Evolutionary conservation across 2,329 filamentous ascomycete species (phyloP).

Genomic region (Gaeumannomyces tritici): DNA sequence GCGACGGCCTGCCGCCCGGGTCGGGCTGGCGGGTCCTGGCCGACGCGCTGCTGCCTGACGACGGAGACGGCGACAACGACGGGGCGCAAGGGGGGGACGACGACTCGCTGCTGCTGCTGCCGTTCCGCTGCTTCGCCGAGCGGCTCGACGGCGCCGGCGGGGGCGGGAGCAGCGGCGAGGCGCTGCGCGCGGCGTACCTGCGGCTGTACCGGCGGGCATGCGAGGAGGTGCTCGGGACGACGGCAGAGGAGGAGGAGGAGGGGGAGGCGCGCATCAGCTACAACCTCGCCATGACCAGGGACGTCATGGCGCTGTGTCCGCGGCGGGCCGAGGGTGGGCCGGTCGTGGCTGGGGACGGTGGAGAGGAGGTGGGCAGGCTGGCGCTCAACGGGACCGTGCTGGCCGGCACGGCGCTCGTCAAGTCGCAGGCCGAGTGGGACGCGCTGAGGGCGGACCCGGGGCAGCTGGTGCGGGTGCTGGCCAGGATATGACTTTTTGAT

Average conservation of each 20-base stretch:
- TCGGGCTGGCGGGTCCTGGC: conserved; percentile 38
- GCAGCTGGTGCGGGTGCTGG: conserved; percentile 28
- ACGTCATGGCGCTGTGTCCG: conserved; percentile 43
- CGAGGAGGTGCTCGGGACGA: conserved; percentile 21
- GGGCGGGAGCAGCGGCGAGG: conserved; percentile 9
- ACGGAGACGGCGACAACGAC: fast-evolving
- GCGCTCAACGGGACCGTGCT: conserved; percentile 54
- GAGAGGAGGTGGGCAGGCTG: conserved; percentile 27
- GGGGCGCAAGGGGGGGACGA: too few species aligned
- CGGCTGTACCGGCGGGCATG: conserved; percentile 36
- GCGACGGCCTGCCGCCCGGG: conserved; percentile 31
- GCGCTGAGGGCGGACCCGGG: conserved; percentile 31
- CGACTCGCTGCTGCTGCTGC: too few species aligned
- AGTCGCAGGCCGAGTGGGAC: conserved; percentile 48
- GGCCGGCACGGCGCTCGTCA: conserved; percentile 54
- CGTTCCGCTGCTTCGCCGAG: conserved; percentile 6
- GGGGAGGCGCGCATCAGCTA: conserved; percentile 48
- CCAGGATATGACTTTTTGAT: conserved; percentile 20
- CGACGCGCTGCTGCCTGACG: conserved; percentile 14
- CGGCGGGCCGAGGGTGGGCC: conserved; percentile 39
- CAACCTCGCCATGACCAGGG: conserved; percentile 50
- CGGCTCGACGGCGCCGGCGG: not conserved
- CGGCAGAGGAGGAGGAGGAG: conserved; percentile 19
- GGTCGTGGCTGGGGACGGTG: conserved; percentile 10
- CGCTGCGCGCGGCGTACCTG: conserved; percentile 33